Percentiles rank a stretch among this genome's conserved stretches.
phyloP scores from a whole-genome alignment of 108 stramenopile genomes.

The Skeletonema grethae region DNA sequence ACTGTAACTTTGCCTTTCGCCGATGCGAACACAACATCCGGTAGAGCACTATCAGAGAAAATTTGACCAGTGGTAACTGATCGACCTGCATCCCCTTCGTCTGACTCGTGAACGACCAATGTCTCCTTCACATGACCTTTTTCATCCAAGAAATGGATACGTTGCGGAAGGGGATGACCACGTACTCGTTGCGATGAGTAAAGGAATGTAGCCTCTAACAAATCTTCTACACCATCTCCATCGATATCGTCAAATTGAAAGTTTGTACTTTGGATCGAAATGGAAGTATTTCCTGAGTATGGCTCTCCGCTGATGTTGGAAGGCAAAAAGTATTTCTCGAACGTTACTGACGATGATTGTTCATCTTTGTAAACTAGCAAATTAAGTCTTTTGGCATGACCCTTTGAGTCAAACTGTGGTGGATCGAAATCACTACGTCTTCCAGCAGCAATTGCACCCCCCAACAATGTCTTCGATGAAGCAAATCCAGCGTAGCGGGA shows the following conservation, averaged over 20 bases:
- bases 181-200: not conserved
- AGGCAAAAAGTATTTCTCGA: constrained; percentile 1
- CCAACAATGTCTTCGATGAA: not conserved
- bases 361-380: constrained; percentile 1
- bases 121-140: constrained; percentile 9
- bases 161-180: constrained; percentile 20
- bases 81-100: constrained; percentile 24
- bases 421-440: constrained; percentile 19
- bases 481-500: constrained; percentile 21
- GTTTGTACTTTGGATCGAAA: constrained; percentile 18
- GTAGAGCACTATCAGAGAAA: constrained; percentile 3
- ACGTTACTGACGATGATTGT: not conserved
- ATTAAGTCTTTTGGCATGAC: constrained; percentile 9
- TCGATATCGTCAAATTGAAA: constrained; percentile 18
- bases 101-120: constrained; percentile 11
- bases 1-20: constrained; percentile 13
- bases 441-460: constrained; percentile 14
- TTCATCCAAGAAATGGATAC: constrained; percentile 16
- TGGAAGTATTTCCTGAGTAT: constrained; percentile 7
- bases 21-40: constrained; percentile 21
- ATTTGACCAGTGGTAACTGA: constrained; percentile 25
- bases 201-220: constrained; percentile 20
- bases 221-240: constrained; percentile 17
- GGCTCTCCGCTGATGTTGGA: constrained; percentile 16
- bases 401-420: constrained; percentile 3